Base-by-base conservation (phyloP, 2,329 filamentous ascomycete genomes). In the Penicillium polonicum region DNA sequence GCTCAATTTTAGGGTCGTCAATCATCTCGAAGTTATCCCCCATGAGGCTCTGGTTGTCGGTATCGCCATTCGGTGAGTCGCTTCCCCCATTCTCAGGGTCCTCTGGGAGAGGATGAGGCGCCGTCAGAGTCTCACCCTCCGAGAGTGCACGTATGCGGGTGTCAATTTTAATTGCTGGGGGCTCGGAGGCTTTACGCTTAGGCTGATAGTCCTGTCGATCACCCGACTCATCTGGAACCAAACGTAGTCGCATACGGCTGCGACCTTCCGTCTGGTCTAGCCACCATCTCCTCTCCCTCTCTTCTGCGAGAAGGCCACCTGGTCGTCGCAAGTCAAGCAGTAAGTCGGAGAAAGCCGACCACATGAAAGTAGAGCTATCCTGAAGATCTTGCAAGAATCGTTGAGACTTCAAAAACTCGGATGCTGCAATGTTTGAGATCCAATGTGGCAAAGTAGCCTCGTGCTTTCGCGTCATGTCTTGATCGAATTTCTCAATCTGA, bases 1-100 rank as follows among this genome's bases (percentile, higher is more conserved):
- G 85, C 41, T 89, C 86, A 56, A 93, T 89, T 67, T 92, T 92
- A 0, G 93, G 92, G 60, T 97, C 93, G 59, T 97, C 92, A 7
- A 99, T 88, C 64, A 99, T 85, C 75, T 99, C 94, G 70, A 96
- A 99, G 64, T 95, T 95, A 45, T 97, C 94, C 57, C 97, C 94
- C 0, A 87, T 78, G 10, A 80, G 74, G 33, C 71, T 71, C 29
- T 66, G 71, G 43, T 74, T 75, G 42, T 75, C 74, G 6, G 73
- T 63, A 35, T 74, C 70, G 17, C 65, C 71, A 46, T 63, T 67
- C 21, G 71, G 67, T 25, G 62, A 57, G 52, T 67, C 72, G 42
- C 68, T 60, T 9, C 74, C 74, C n/a, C 62, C 58, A 44, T 64
- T 59, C 15, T 78, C 62, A 21, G 63, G 58, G 17, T 78, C 73